These are phyloP conservation scores for Chaetomium globosum DNA, from an alignment of 2,329 filamentous ascomycete species.

Conservation along the genomic window DNA sequence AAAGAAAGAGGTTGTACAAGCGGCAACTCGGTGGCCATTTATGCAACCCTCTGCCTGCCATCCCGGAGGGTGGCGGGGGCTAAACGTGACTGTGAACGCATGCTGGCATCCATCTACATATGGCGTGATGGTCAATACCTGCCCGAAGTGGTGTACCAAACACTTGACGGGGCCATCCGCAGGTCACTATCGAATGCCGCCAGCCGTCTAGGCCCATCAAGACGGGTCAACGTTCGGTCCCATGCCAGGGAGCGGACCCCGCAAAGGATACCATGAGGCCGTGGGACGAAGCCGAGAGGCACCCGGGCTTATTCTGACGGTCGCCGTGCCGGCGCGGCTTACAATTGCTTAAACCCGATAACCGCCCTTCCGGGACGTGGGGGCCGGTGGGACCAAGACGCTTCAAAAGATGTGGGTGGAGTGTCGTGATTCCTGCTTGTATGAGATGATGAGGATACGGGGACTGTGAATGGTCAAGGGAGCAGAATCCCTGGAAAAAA, in stretches of 20 bases:
- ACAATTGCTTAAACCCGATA: conserved; percentile 14
- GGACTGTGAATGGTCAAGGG: not conserved
- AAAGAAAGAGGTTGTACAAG: conserved; percentile 3
- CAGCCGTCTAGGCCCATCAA: not conserved
- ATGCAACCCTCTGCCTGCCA: not conserved
- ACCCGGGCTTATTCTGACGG: not conserved
- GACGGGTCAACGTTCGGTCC: not conserved
- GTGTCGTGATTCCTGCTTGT: conserved; percentile 24
- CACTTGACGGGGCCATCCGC: not conserved
- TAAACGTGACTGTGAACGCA: not conserved
- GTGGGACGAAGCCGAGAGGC: not conserved
- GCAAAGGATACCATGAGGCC: not conserved
- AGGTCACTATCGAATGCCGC: not conserved
- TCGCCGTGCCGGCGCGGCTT: not conserved
- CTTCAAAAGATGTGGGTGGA: not conserved
- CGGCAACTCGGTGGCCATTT: conserved; percentile 2
- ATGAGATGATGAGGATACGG: conserved; percentile 21
- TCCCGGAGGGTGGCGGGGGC: not conserved
- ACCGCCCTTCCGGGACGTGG: conserved; percentile 15
- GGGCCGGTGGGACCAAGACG: conserved; percentile 10
- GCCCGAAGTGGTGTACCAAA: conserved; percentile 8
- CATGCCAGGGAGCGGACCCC: not conserved
- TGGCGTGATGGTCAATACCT: conserved; percentile 24
- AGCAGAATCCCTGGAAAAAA: not conserved
- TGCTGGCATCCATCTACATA: conserved; percentile 13